Conservation (phyloP, 805 yeast genomes). For the Candida bentonensis region DNA sequence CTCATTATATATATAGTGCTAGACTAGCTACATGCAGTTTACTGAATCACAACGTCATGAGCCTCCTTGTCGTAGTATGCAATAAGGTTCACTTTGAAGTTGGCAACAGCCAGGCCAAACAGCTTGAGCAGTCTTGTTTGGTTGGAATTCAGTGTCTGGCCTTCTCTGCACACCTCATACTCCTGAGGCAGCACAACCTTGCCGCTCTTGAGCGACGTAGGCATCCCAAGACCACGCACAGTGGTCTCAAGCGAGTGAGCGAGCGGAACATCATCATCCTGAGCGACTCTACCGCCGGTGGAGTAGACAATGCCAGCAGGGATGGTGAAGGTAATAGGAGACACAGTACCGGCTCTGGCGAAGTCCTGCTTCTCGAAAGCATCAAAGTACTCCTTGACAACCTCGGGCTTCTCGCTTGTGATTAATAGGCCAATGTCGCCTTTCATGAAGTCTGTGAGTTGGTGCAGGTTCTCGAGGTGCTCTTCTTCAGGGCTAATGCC, state of each 20-base stretch:
- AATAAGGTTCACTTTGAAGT: constrained; percentile 66
- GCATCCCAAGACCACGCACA: constrained; percentile 77
- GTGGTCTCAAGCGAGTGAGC: constrained; percentile 92
- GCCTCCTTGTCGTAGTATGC: constrained; percentile 57
- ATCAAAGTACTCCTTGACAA: constrained; percentile 79
- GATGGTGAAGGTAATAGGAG: constrained; percentile 71
- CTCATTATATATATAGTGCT: neutral
- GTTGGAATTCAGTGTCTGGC: constrained; percentile 71
- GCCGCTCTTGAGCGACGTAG: constrained; percentile 83
- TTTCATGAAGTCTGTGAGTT: constrained; percentile 44
- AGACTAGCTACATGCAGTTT: neutral
- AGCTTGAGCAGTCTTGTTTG: constrained; percentile 87
- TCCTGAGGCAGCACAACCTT: constrained; percentile 68
- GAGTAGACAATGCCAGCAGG: constrained; percentile 90
- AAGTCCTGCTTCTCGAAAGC: constrained; percentile 69
- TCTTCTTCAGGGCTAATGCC: constrained; percentile 84
- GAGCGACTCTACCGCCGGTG: constrained; percentile 84
- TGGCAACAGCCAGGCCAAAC: constrained; percentile 90
- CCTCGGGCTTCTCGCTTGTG: constrained; percentile 77
- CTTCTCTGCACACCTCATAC: constrained; percentile 65
- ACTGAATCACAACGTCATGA: constrained; percentile 23
- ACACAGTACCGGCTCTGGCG: constrained; percentile 74
- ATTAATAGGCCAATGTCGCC: constrained; percentile 84
- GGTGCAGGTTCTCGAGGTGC: constrained; percentile 69
- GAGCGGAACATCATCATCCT: constrained; percentile 92